phyloP scores from a whole-genome alignment of 768 basidiomycete genomes.

The Naganishia kalamii region DNA sequence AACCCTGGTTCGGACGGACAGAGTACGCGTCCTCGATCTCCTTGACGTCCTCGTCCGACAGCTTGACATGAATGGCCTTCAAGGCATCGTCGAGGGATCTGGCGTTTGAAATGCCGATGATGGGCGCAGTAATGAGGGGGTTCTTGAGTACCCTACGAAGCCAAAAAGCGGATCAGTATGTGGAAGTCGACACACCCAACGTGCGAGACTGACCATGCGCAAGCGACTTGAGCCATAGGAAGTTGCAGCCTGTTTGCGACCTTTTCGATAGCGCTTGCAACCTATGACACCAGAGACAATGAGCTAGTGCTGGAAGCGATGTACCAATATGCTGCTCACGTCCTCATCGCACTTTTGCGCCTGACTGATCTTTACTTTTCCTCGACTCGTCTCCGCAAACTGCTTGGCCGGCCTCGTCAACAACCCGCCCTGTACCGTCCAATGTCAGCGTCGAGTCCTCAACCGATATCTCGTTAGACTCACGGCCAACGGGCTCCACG shows the following conservation, averaged over 20 bases:
- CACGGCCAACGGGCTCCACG: conserved; percentile 32
- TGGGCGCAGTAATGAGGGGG: conserved; percentile 27
- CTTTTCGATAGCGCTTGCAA: conserved; percentile 45
- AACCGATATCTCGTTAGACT: not conserved
- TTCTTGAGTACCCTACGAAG: conserved; percentile 23
- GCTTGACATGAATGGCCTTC: conserved; percentile 18
- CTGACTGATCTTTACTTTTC: conserved; percentile 4
- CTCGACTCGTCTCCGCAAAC: conserved; percentile 4
- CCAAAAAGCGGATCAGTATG: not conserved
- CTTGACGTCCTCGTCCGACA: conserved; percentile 25
- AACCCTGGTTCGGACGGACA: conserved; percentile 16
- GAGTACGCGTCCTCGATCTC: conserved; percentile 26
- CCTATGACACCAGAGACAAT: not conserved
- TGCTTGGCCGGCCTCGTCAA: conserved; percentile 22
- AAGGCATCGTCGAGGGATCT: conserved; percentile 21
- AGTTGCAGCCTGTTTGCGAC: conserved; percentile 47
- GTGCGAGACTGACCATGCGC: conserved; percentile 45
- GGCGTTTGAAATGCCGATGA: conserved; percentile 24
- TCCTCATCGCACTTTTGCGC: conserved; percentile 5
- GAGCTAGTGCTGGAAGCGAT: not conserved
- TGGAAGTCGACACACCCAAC: not conserved
- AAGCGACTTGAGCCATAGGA: conserved; percentile 51
- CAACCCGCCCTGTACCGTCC: not conserved
- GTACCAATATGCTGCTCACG: conserved; percentile 23
- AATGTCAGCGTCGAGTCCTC: not conserved